Base-by-base conservation (phyloP, 2,329 filamentous ascomycete genomes). In the Aspergillus bombycis region DNA sequence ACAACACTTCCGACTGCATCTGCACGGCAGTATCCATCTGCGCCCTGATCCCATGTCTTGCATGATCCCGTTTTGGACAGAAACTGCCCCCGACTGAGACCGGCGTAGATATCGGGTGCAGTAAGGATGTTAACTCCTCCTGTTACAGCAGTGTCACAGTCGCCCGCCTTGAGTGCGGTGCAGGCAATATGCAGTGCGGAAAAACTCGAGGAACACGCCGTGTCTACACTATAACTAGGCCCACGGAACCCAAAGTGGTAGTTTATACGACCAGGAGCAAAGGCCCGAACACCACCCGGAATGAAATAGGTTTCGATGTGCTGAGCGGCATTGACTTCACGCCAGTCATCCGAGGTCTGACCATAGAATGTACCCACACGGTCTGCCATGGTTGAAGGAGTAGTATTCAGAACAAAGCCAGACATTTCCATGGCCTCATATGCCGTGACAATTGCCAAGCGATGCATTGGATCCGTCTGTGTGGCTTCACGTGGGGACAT, bases 371-470 rank as follows among this genome's bases (percentile, higher is more conserved):
- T 89, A 36, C 89, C 90, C 41, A 92, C 87, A 7, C 85, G 81
- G 72, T 86, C 79, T 6, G 83, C 77, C 68, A 85, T 84, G 2
- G 87, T 90, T 0, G 88, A 89, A 0, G 88, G 83, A 0, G 88
- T 91, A 46, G 89, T 82, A 76, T 90, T 89, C 0, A 88, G 87
- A 8, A 91, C 87, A 70, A 91, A 72, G 89, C 91, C 91, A 26
- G 89, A 88, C 86, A 90, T 90, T 75, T 95, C 91, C 53, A 94
- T 81, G 0, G 91, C 91, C 73, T 94, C 91, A 70, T 93, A 94
- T 0, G 90, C 90, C 1, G 90, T 93, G 12, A 89, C 85, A 21
- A 94, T 79, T 3, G 89, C 89, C 64, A 94, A 82, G 68, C 91
- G 85, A 71, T 92, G 91, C 87, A 91, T 91, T 0, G 91, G 91